These are phyloP conservation scores for Malus fusca DNA, from an alignment of 306 rosid species.

Conservation along the genomic window DNA sequence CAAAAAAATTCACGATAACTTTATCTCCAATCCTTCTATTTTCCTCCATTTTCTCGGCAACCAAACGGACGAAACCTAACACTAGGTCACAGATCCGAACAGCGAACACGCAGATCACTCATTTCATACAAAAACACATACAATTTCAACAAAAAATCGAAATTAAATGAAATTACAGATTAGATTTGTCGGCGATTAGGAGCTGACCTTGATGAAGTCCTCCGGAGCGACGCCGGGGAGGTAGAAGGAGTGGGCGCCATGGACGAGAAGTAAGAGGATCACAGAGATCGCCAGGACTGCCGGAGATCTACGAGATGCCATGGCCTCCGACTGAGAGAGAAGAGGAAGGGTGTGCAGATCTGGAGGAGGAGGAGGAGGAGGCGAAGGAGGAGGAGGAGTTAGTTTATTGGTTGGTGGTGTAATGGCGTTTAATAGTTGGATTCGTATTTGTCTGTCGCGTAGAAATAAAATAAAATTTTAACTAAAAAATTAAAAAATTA, in stretches of 20 bases:
- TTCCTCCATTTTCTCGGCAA: constrained; percentile 2
- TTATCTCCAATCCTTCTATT: background rate
- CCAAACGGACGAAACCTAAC: constrained; percentile 12
- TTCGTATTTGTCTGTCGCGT: constrained; percentile 8
- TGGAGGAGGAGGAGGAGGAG: background rate
- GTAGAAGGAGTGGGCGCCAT: constrained; percentile 60
- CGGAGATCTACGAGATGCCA: constrained; percentile 72
- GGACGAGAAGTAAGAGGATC: constrained; percentile 47
- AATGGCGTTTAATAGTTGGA: background rate
- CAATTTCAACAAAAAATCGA: background rate
- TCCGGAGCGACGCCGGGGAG: constrained; percentile 99
- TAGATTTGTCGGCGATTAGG: background rate
- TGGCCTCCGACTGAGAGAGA: constrained; percentile 42
- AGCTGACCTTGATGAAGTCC: constrained; percentile 73
- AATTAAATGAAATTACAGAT: background rate
- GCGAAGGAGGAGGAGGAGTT: background rate
- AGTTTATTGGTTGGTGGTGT: background rate
- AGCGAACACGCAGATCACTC: constrained; percentile 29
- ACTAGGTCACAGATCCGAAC: constrained; percentile 36
- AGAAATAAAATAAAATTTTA: background rate
- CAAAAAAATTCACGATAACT: background rate
- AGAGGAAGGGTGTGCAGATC: constrained; percentile 9
- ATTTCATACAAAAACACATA: background rate
- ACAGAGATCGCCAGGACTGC: constrained; percentile 21
- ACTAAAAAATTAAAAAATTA: background rate